Base-by-base conservation (phyloP, 148 eudicot genomes). In the Simmondsia chinensis region DNA sequence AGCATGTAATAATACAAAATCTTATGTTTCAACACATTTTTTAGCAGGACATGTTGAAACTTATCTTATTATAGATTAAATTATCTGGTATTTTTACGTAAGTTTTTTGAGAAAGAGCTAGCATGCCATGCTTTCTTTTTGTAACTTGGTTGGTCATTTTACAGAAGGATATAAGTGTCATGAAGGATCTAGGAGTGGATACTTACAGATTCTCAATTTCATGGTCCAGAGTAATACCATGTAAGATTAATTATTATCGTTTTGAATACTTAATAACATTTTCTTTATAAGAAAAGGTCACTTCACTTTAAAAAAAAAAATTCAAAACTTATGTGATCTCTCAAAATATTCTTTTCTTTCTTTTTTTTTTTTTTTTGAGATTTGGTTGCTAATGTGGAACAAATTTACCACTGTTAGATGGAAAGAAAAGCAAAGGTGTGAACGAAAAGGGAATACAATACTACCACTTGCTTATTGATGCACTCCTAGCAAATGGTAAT, bases 391-490 rank as follows among this genome's bases (percentile, higher is more conserved):
- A 6, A 38, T 11, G 2, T 14, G 9, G 5, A 13, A 14, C 2
- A 15, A 24, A 6, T 43, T 43, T 42, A 6, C 25, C 34, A 36
- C 20, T 53, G 32, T 46, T 47, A 73, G 87, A 43, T 20, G 87
- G 87, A 34, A 75, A 59, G 59, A 33, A 62, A 27, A 71, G 68
- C 22, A 41, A 59, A n/a, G 79, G 76, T 27, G 59, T 60, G 20
- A 80, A 75, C 49, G 42, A 51, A 44, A 37, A 59, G 31, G 87
- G 82, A 51, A 43, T 80, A 19, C 29, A 33, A 56, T 80, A 65
- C 46, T 80, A 80, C 64, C 64, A 70, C 52, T 50, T 69, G 35
- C 74, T 80, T 32, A 80, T 80, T 49, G 43, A 79, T 15, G 69
- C 68, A 46, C 64, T 61, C 6, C 34, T 63, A 23, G 38, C 58